Percentiles rank a stretch among this genome's conserved stretches.
Evolutionary conservation across 768 basidiomycete species (phyloP).

Genomic region (Pleurotus platypus): DNA sequence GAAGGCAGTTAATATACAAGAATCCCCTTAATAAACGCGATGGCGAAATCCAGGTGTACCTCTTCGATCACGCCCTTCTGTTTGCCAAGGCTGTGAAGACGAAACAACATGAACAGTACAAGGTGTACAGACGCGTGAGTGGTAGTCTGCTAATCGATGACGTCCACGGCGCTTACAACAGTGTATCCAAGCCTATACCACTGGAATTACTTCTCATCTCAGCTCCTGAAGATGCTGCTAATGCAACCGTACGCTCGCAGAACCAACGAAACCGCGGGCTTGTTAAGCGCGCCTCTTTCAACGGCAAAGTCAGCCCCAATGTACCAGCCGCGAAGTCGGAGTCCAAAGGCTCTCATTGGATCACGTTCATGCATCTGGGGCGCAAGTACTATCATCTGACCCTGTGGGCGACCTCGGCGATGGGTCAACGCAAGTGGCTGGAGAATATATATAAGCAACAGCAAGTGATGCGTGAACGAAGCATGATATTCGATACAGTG

Average conservation of each 20-base stretch:
- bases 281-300: slow-evolving; percentile 41
- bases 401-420: slow-evolving; percentile 84
- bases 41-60: slow-evolving; percentile 88
- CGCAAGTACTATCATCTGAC: slow-evolving; percentile 89
- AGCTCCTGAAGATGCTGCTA: slow-evolving; percentile 61
- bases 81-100: slow-evolving; percentile 86
- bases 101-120: slow-evolving; percentile 87
- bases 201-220: slow-evolving; percentile 86
- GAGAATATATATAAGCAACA: slow-evolving; percentile 91
- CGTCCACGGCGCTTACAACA: too few relatives aligned
- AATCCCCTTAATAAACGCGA: slow-evolving; percentile 86
- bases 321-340: slow-evolving; percentile 43
- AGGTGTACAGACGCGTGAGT: slow-evolving; percentile 89
- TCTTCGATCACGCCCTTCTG: slow-evolving; percentile 95
- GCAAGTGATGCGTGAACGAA: slow-evolving; percentile 76
- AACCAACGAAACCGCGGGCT: slow-evolving; percentile 35
- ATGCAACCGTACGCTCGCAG: slow-evolving; percentile 30
- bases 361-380: slow-evolving; percentile 93
- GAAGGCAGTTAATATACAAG: slow-evolving; percentile 88
- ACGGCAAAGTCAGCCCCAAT: slow-evolving; percentile 16
- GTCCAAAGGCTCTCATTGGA: slow-evolving; percentile 81
- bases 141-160: background rate
- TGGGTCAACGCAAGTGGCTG: slow-evolving; percentile 90
- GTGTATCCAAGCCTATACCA: slow-evolving; percentile 75
- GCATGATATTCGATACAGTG: slow-evolving; percentile 81